phyloP scores from a whole-genome alignment of 2,329 filamentous ascomycete species.

The Beauveria sp. region DNA sequence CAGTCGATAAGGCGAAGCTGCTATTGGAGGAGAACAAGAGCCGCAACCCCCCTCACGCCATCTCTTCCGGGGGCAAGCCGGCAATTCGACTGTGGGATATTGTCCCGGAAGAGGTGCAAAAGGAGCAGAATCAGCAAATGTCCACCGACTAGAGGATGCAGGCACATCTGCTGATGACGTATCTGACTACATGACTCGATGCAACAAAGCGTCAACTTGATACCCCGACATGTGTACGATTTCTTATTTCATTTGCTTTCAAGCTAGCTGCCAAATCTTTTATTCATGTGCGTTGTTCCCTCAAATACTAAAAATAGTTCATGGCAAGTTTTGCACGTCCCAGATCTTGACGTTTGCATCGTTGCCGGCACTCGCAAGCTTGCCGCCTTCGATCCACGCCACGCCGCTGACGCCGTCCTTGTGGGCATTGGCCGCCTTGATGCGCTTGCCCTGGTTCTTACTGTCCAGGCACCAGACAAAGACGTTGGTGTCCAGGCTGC shows the following conservation, averaged over 20 bases:
- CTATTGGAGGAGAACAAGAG: constrained; percentile 28
- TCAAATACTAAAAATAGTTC: neutral
- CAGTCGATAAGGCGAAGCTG: constrained; percentile 29
- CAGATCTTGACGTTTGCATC: constrained; percentile 92
- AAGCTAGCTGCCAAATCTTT: neutral
- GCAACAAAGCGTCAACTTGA: neutral
- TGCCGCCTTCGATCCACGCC: constrained; percentile 64
- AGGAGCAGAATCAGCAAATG: constrained; percentile 31
- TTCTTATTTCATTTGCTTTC: neutral
- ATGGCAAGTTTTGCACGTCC: constrained; percentile 35
- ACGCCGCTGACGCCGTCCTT: constrained; percentile 93
- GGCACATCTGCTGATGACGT: neutral
- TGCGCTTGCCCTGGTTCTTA: constrained; percentile 69
- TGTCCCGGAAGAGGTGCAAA: constrained; percentile 22
- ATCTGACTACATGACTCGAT: neutral
- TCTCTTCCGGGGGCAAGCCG: constrained; percentile 14
- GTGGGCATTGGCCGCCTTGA: constrained; percentile 82
- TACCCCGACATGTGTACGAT: neutral
- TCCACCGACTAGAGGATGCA: constrained; percentile 27
- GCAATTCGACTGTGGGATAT: constrained; percentile 29
- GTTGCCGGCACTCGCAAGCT: constrained; percentile 71
- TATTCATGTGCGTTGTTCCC: neutral
- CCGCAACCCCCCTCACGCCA: constrained; percentile 26
- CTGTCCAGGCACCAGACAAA: constrained; percentile 84
- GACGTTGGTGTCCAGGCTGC: constrained; percentile 82